Evolutionary conservation across 2,329 filamentous ascomycete genomes (phyloP).

Genomic region (Pseudogymnoascus sp.): DNA sequence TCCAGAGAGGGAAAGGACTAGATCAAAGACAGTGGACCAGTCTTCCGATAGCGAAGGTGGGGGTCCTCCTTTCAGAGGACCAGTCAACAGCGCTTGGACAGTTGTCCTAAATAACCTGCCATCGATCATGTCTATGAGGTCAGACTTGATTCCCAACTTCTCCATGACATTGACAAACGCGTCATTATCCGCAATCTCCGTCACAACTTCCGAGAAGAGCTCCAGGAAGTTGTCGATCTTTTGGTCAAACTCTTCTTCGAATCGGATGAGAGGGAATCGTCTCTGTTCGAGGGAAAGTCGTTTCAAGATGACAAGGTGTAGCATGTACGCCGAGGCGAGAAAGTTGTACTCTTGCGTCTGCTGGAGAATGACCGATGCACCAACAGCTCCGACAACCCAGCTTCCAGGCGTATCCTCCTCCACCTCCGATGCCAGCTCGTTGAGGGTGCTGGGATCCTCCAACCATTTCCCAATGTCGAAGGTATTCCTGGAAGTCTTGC

Average conservation of each 20-base stretch:
- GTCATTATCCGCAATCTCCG: conserved; percentile 30
- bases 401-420: neutral
- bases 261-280: conserved; percentile 28
- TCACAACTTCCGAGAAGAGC: conserved; percentile 29
- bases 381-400: neutral
- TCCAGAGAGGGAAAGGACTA: conserved; percentile 13
- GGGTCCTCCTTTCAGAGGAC: conserved; percentile 16
- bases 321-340: conserved; percentile 34
- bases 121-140: conserved; percentile 50
- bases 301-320: conserved; percentile 36
- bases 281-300: conserved; percentile 36
- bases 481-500: neutral
- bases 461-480: conserved; percentile 1
- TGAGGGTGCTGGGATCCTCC: conserved; percentile 2
- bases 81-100: conserved; percentile 24
- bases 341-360: conserved; percentile 18
- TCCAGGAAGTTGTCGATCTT: conserved; percentile 33
- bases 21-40: conserved; percentile 17
- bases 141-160: conserved; percentile 28
- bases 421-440: conserved; percentile 1
- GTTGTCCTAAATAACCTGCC: conserved; percentile 37
- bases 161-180: conserved; percentile 17
- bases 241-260: conserved; percentile 26
- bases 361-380: conserved; percentile 5
- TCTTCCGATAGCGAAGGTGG: conserved; percentile 19